phyloP scores from a whole-genome alignment of 768 basidiomycete genomes.

The Sistotremastrum niveocremeum region DNA sequence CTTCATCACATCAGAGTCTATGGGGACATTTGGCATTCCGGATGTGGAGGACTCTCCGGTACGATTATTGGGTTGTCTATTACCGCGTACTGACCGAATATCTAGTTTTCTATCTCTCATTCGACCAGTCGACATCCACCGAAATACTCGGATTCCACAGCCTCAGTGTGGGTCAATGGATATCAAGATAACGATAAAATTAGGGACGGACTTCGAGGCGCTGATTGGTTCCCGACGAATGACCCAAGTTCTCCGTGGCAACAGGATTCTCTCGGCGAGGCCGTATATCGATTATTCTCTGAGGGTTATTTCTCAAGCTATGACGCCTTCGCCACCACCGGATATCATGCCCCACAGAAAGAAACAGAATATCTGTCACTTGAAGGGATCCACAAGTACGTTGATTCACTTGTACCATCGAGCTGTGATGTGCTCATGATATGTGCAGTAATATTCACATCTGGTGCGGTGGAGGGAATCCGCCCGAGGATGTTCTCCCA shows the following conservation, averaged over 20 bases:
- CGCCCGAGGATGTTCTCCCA: no score
- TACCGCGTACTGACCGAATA: background rate
- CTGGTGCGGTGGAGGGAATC: background rate
- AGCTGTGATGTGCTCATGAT: conserved; percentile 12
- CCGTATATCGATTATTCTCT: conserved; percentile 1
- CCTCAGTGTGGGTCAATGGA: background rate
- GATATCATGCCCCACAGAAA: no score
- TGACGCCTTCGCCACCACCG: background rate
- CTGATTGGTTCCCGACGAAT: conserved; percentile 1
- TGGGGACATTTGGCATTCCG: conserved; percentile 15
- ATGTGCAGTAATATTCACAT: background rate
- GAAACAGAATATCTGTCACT: conserved; percentile 8
- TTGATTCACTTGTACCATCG: conserved; percentile 18
- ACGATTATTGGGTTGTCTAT: conserved; percentile 11
- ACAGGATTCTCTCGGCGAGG: background rate
- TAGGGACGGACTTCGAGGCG: conserved; percentile 2
- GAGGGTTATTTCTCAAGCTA: conserved; percentile 1
- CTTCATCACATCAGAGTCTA: conserved; percentile 20
- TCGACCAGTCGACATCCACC: no score
- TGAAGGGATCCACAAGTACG: conserved; percentile 34
- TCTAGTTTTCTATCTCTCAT: no score
- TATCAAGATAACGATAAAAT: conserved; percentile 2
- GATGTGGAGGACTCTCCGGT: conserved; percentile 27
- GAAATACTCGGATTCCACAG: no score
- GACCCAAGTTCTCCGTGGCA: background rate